Evolutionary conservation across 345 rosid species (phyloP), one percentile per base, ranked within the genome.

Genomic region (Camelina sativa): DNA sequence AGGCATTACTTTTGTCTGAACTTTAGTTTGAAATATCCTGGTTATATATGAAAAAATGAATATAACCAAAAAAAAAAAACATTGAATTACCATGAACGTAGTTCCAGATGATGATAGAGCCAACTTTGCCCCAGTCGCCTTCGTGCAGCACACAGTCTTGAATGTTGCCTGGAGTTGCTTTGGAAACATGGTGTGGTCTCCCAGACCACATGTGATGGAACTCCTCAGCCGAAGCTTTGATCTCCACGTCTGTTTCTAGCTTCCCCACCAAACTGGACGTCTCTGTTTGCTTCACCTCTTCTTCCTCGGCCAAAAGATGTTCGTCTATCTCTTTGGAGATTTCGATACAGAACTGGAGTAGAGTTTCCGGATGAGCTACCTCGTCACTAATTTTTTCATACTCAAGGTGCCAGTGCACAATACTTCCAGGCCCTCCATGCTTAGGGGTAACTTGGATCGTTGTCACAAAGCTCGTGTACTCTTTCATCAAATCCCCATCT

Each of bases 341-440:
- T 16, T 48, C 53, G 22, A 48, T 20, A 16, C 22, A 48, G 1
- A 48, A 48, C 53, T 48, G 53, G 20, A 16, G 53, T 4, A 48
- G 22, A 16, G 53, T 48, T 7, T 48, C 53, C 5, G 53, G 53
- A 16, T 48, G 53, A 48, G 53, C 53, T 1, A 48, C 53, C 22
- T 16, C 22, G 5, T 48, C 22, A 9, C 22, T 16, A 16, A 48
- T 48, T 16, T 48, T 48, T 22, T 48, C 53, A 48, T 48, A 48
- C 53, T 48, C 53, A 48, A 48, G 53, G 53, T 48, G 53, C 53
- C 53, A 48, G 5, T 48, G 53, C 11, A 48, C 53, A 48, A 48
- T 48, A 48, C 53, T 48, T 2, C 53, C 53, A 0, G 53, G 5
- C 4, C 22, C 22, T 16, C 11, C 53, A 7, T 7, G 11, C 53